phyloP scores from a whole-genome alignment of 1,284 basidiomycete species.

The Xerocomus alliaceus region DNA sequence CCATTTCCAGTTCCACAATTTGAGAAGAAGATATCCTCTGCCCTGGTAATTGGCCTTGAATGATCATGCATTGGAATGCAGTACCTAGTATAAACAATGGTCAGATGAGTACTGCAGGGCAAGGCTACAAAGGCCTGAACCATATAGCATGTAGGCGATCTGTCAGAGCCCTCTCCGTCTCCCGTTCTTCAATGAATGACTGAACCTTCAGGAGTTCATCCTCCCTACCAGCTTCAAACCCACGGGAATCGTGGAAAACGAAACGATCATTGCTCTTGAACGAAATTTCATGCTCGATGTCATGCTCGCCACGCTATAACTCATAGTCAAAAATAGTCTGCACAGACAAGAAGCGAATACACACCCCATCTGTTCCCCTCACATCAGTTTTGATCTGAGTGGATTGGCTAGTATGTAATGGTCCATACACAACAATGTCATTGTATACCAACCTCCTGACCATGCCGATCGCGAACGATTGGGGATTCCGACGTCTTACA shows the following conservation, averaged over 20 bases:
- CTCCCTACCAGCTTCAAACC: slow-evolving; percentile 34
- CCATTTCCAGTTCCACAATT: slow-evolving; percentile 18
- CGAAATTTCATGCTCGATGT: slow-evolving; percentile 41
- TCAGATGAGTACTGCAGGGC: neutral
- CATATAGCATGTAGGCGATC: slow-evolving; percentile 38
- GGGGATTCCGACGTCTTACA: slow-evolving; percentile 6
- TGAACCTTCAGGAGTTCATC: slow-evolving; percentile 28
- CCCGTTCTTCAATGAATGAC: slow-evolving; percentile 25
- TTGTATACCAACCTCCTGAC: neutral
- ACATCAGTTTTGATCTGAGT: neutral
- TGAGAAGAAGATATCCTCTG: slow-evolving; percentile 21
- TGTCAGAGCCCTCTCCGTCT: neutral
- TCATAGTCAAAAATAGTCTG: neutral
- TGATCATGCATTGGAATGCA: slow-evolving; percentile 23
- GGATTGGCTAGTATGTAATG: neutral
- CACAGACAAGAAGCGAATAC: neutral
- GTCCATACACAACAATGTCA: neutral
- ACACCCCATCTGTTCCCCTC: neutral
- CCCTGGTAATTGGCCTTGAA: slow-evolving; percentile 7
- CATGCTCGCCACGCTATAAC: slow-evolving; percentile 39
- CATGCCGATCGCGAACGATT: neutral
- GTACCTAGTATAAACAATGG: slow-evolving; percentile 13
- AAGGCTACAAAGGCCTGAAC: slow-evolving; percentile 12
- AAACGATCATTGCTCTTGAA: slow-evolving; percentile 30
- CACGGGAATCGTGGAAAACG: slow-evolving; percentile 41